phyloP scores from a whole-genome alignment of 1,284 basidiomycete genomes.

The Moesziomyces globuligerus region DNA sequence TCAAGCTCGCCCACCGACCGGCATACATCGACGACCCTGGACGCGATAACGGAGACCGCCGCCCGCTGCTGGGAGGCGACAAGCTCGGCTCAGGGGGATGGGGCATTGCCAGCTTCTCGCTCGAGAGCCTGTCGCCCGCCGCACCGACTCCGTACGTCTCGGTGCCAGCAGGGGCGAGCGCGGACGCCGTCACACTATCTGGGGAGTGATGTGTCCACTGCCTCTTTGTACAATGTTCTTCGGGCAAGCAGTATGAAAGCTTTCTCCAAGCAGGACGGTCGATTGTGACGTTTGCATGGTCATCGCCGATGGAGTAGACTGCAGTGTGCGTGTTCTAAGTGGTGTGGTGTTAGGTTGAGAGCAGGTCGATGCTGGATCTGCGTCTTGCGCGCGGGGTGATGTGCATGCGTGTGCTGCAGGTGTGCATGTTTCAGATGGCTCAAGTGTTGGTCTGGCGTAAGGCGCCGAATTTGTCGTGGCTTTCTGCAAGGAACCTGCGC shows the following conservation, averaged over 20 bases:
- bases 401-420: not conserved
- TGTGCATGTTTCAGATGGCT: slow-evolving; percentile 31
- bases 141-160: slow-evolving; percentile 8
- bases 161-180: slow-evolving; percentile 19
- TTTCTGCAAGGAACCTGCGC: slow-evolving; percentile 4
- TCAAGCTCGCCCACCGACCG: slow-evolving; percentile 40
- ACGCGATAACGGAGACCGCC: slow-evolving; percentile 19
- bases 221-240: too few relatives aligned
- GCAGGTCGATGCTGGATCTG: too few relatives aligned
- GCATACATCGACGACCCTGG: slow-evolving; percentile 29
- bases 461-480: slow-evolving; percentile 3
- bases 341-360: too few relatives aligned
- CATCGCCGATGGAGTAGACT: too few relatives aligned
- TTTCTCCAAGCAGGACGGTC: too few relatives aligned
- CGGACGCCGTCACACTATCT: not conserved
- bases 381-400: too few relatives aligned
- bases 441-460: slow-evolving; percentile 14
- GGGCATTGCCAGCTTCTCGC: slow-evolving; percentile 48
- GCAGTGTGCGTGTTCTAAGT: too few relatives aligned
- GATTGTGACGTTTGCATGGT: too few relatives aligned
- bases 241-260: too few relatives aligned
- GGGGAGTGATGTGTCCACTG: too few relatives aligned
- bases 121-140: slow-evolving; percentile 30
- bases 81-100: slow-evolving; percentile 49
- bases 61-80: slow-evolving; percentile 49